Conservation (phyloP, 1,139 yeast genomes). For the Groenewaldozyma sp. region DNA sequence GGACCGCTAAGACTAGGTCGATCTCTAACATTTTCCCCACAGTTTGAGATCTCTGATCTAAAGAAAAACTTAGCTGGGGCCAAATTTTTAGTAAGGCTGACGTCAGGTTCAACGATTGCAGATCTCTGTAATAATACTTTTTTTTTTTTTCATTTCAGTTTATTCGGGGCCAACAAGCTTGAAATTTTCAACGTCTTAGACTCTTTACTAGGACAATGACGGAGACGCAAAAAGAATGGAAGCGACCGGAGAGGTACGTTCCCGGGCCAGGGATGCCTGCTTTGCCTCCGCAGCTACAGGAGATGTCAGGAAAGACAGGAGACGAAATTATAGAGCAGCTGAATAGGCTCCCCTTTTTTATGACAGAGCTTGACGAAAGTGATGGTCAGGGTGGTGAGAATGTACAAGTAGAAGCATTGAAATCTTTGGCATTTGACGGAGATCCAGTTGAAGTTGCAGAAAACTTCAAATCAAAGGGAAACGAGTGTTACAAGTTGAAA, state of each 20-base stretch:
- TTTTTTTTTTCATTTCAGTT: not conserved
- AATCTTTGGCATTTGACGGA: slow-evolving; percentile 90
- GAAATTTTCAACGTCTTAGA: no score
- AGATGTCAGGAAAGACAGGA: slow-evolving; percentile 31
- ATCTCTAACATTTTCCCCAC: no score
- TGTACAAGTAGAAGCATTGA: slow-evolving; percentile 71
- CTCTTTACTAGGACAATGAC: slow-evolving; percentile 4
- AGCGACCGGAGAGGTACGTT: slow-evolving; percentile 42
- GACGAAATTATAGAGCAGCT: slow-evolving; percentile 75
- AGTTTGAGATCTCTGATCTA: no score
- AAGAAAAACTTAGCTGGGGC: no score
- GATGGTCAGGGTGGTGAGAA: slow-evolving; percentile 73
- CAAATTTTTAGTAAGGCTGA: no score
- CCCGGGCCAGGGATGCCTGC: slow-evolving; percentile 75
- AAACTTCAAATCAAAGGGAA: slow-evolving; percentile 88
- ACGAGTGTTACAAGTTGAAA: slow-evolving; percentile 67
- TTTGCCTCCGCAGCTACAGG: slow-evolving; percentile 74
- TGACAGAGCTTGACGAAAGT: slow-evolving; percentile 73
- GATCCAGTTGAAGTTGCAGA: slow-evolving; percentile 88
- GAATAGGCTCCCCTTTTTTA: slow-evolving; percentile 84
- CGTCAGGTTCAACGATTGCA: no score
- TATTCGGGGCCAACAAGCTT: not conserved
- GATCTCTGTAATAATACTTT: not conserved
- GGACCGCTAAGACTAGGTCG: no score
- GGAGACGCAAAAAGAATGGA: slow-evolving; percentile 13